Percentiles rank a stretch among this genome's conserved stretches.
Evolutionary conservation across 495 filamentous ascomycete genomes (phyloP).

Genomic region (Penicillium canariense): DNA sequence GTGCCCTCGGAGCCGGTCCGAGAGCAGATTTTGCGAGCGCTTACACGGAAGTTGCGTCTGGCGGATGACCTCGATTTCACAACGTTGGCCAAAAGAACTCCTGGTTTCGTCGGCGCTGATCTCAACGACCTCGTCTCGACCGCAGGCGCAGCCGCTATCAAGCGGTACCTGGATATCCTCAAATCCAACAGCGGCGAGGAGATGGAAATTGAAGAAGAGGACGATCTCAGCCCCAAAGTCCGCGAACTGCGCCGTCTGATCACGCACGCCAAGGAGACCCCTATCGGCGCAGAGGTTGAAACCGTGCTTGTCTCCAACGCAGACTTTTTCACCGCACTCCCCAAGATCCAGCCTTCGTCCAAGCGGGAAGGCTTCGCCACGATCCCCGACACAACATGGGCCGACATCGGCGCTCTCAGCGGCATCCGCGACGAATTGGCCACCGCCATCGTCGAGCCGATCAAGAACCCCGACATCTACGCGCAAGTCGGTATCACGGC

Average conservation of each 20-base stretch:
- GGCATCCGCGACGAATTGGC: slow-evolving; percentile 77
- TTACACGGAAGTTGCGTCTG: slow-evolving; percentile 68
- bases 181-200: slow-evolving; percentile 50
- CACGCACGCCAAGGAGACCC: slow-evolving; percentile 48
- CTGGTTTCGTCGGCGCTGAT: slow-evolving; percentile 96
- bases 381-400: slow-evolving; percentile 95
- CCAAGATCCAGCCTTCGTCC: slow-evolving; percentile 85
- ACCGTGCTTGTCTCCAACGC: slow-evolving; percentile 52
- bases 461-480: slow-evolving; percentile 80
- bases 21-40: slow-evolving; percentile 77
- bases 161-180: slow-evolving; percentile 53
- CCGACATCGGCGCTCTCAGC: slow-evolving; percentile 82
- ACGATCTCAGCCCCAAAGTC: slow-evolving; percentile 41
- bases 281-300: slow-evolving; percentile 43
- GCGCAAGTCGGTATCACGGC: slow-evolving; percentile 78
- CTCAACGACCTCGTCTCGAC: slow-evolving; percentile 77
- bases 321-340: slow-evolving; percentile 75
- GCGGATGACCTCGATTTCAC: slow-evolving; percentile 73
- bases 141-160: slow-evolving; percentile 64
- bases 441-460: slow-evolving; percentile 89
- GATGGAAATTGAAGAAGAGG: slow-evolving; percentile 51
- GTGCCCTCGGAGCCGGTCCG: slow-evolving; percentile 83
- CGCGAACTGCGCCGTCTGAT: slow-evolving; percentile 54
- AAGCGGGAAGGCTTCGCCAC: slow-evolving; percentile 97
- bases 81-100: slow-evolving; percentile 81